Percentiles rank a stretch among this genome's conserved stretches.
Conservation (phyloP, 2,329 filamentous ascomycete species). For the Chaetomium olivaceum region DNA sequence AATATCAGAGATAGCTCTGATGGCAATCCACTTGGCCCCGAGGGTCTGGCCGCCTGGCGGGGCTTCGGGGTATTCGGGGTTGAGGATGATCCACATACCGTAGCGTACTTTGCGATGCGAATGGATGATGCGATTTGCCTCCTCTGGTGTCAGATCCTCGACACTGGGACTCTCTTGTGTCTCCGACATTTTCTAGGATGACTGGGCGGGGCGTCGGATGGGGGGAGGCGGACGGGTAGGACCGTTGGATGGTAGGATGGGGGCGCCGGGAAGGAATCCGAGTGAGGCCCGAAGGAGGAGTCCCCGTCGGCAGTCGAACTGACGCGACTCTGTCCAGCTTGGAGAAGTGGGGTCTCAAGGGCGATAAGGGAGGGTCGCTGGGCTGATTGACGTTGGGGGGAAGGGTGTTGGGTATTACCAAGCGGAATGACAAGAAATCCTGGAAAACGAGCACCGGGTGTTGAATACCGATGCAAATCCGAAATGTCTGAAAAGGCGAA, state of each 20-base stretch:
- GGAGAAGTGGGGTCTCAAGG: slow-evolving; percentile 5
- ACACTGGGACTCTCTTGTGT: slow-evolving; percentile 49
- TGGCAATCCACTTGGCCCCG: slow-evolving; percentile 4
- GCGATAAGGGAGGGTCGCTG: background rate
- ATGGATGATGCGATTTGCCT: slow-evolving; percentile 68
- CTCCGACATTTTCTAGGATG: slow-evolving; percentile 43
- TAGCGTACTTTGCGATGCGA: slow-evolving; percentile 69
- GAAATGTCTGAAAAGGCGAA: slow-evolving; percentile 24
- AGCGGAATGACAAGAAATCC: background rate
- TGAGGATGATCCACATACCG: slow-evolving; percentile 50
- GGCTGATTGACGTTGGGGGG: background rate
- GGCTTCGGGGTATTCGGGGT: slow-evolving; percentile 6
- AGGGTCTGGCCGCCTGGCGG: slow-evolving; percentile 9
- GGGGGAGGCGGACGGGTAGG: slow-evolving; percentile 1
- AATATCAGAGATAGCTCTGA: background rate
- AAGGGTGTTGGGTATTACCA: background rate
- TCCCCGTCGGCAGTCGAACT: background rate
- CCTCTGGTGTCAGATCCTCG: slow-evolving; percentile 63
- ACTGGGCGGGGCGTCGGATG: slow-evolving; percentile 2
- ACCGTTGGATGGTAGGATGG: background rate
- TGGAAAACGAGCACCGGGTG: slow-evolving; percentile 1
- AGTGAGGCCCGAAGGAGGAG: slow-evolving; percentile 15
- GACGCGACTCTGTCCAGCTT: background rate
- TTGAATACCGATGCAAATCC: slow-evolving; percentile 37
- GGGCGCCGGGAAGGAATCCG: slow-evolving; percentile 12